Conservation (phyloP, 176 grass and related monocot species). For the Zoysia japonica region DNA sequence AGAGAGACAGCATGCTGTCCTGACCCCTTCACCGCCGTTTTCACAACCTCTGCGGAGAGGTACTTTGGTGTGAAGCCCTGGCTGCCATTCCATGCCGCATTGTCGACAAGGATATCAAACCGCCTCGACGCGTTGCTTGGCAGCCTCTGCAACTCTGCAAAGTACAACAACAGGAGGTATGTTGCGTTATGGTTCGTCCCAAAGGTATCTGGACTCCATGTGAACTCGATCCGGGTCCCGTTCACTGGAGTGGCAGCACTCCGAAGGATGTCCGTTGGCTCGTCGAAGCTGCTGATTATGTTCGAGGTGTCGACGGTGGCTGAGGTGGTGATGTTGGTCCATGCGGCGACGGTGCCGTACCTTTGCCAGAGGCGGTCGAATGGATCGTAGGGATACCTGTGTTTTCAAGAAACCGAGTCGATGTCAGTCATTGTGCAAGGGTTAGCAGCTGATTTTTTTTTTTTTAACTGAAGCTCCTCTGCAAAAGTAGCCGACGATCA, state of each 20-base stretch:
- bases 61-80: slow-evolving; percentile 17
- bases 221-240: slow-evolving; percentile 23
- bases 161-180: slow-evolving; percentile 51
- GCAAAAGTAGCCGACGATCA: not conserved
- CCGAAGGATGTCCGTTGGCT: slow-evolving; percentile 19
- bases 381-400: slow-evolving; percentile 49
- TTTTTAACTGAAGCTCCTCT: not conserved
- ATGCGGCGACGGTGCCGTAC: not conserved
- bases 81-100: not conserved
- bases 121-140: not conserved
- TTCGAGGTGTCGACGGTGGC: slow-evolving; percentile 5
- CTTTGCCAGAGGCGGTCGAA: slow-evolving; percentile 50
- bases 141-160: slow-evolving; percentile 36
- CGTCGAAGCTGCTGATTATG: slow-evolving; percentile 26
- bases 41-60: slow-evolving; percentile 29
- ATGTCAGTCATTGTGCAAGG: not conserved
- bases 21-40: not conserved
- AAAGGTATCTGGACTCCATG: slow-evolving; percentile 28
- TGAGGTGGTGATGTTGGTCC: slow-evolving; percentile 35
- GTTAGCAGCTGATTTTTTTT: not conserved
- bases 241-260: slow-evolving; percentile 46
- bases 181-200: not conserved
- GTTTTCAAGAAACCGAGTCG: not conserved
- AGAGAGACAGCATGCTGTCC: slow-evolving; percentile 33
- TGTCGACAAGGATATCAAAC: slow-evolving; percentile 37